Conservation (phyloP, 768 basidiomycete genomes). For the Boletus barrowsii region DNA sequence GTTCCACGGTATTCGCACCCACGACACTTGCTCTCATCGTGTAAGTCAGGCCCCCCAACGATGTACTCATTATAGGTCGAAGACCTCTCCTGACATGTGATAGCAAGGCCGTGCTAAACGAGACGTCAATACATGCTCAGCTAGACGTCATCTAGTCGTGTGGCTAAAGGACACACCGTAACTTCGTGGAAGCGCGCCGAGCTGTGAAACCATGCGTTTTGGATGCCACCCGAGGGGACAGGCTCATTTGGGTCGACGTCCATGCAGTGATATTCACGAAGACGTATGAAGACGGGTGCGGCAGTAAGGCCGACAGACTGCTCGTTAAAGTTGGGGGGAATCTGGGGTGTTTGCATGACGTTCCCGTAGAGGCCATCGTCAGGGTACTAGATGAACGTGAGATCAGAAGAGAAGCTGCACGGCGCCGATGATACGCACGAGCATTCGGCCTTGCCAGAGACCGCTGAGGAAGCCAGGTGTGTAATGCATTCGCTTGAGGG, state of each 20-base stretch:
- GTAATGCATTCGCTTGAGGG: slow-evolving; percentile 38
- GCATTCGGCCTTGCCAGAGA: slow-evolving; percentile 60
- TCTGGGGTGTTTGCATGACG: slow-evolving; percentile 21
- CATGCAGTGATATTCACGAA: slow-evolving; percentile 53
- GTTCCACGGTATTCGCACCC: slow-evolving; percentile 29
- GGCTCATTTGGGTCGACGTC: slow-evolving; percentile 36
- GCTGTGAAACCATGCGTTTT: slow-evolving; percentile 40
- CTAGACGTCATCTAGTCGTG: neutral
- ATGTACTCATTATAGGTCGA: slow-evolving; percentile 43
- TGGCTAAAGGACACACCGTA: slow-evolving; percentile 22
- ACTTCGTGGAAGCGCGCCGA: slow-evolving; percentile 14
- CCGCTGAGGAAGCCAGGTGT: slow-evolving; percentile 52
- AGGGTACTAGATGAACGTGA: slow-evolving; percentile 15
- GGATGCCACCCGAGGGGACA: slow-evolving; percentile 33
- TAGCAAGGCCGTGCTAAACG: slow-evolving; percentile 19
- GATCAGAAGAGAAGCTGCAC: neutral
- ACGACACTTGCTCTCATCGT: slow-evolving; percentile 40
- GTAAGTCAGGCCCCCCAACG: slow-evolving; percentile 37
- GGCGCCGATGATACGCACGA: slow-evolving; percentile 41
- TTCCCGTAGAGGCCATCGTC: slow-evolving; percentile 15
- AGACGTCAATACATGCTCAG: neutral
- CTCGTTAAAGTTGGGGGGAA: slow-evolving; percentile 35
- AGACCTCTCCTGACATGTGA: slow-evolving; percentile 21
- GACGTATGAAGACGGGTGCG: slow-evolving; percentile 55
- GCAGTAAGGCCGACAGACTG: slow-evolving; percentile 35